Percentiles rank a stretch among this genome's conserved stretches.
Conservation (phyloP, 2,329 filamentous ascomycete species). For the Diaporthe humulicola region DNA sequence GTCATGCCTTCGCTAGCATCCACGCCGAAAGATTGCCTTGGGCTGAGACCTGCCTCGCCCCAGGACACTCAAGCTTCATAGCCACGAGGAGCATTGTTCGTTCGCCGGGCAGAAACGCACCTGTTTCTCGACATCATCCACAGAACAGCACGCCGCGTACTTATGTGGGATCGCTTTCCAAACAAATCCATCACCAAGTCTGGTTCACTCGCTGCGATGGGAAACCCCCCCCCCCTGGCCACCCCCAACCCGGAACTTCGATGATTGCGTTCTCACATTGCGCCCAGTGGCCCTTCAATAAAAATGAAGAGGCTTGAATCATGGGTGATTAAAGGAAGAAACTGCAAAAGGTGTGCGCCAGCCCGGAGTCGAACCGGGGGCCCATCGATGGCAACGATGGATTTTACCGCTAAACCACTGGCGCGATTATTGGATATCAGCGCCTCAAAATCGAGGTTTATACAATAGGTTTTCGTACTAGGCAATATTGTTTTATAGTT, state of each 20-base stretch:
- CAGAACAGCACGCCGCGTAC: too few relatives aligned
- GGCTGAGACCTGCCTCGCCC: background rate
- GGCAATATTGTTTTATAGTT: too few relatives aligned
- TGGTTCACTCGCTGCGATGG: background rate
- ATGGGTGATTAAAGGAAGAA: background rate
- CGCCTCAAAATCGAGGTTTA: too few relatives aligned
- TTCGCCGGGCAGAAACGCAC: background rate
- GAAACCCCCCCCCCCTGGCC: too few relatives aligned
- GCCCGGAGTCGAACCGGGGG: constrained; percentile 35
- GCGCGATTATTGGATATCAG: too few relatives aligned
- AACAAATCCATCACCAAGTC: too few relatives aligned
- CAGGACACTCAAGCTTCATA: background rate
- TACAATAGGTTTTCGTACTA: too few relatives aligned
- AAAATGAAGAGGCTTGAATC: background rate
- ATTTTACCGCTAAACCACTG: constrained; percentile 34
- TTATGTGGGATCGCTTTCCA: background rate
- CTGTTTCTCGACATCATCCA: background rate
- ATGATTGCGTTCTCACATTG: background rate
- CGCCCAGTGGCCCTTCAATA: background rate
- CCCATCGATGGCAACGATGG: constrained; percentile 34
- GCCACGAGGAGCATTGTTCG: background rate
- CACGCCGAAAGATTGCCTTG: background rate
- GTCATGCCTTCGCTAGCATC: too few relatives aligned
- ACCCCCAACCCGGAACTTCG: too few relatives aligned
- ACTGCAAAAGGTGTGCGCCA: constrained; percentile 28